These are phyloP conservation scores for Austroboletus niveus DNA, from an alignment of 1,284 basidiomycete species.

Conservation along the genomic window DNA sequence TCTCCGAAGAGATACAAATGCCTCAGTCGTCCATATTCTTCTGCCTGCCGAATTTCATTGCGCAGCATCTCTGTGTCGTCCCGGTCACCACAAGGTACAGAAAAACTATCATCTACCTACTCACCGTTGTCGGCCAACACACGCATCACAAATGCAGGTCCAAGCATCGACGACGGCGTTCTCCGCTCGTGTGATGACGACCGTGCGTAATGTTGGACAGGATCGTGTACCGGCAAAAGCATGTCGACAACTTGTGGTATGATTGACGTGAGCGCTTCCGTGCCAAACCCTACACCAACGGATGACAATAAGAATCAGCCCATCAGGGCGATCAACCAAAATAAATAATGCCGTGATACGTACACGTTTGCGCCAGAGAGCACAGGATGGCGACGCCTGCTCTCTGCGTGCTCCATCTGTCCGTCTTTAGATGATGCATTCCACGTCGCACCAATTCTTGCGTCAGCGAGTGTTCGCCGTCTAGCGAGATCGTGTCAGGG, in stretches of 20 bases:
- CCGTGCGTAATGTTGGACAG: neutral
- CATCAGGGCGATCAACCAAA: neutral
- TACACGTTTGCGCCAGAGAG: constrained; percentile 14
- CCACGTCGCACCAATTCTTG: constrained; percentile 11
- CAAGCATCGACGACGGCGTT: constrained; percentile 6
- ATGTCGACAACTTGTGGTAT: constrained; percentile 10
- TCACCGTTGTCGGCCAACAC: constrained; percentile 8
- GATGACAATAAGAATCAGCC: neutral
- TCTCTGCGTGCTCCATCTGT: constrained; percentile 9
- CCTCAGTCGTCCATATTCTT: constrained; percentile 7
- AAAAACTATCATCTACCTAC: neutral
- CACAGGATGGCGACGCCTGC: constrained; percentile 10
- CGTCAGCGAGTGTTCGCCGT: constrained; percentile 11
- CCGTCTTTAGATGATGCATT: constrained; percentile 8
- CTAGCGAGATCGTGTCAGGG: neutral
- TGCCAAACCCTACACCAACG: constrained; percentile 8
- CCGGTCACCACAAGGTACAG: neutral
- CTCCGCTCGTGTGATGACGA: neutral
- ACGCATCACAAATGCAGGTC: constrained; percentile 13
- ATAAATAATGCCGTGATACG: neutral
- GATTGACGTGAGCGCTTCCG: constrained; percentile 5
- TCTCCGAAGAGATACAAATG: constrained; percentile 14
- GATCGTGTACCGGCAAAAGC: constrained; percentile 8
- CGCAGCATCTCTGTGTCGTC: constrained; percentile 7
- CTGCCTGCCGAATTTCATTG: constrained; percentile 6